These are phyloP conservation scores for Termitomyces sp. DNA, from an alignment of 768 basidiomycete genomes.

Conservation along the genomic window DNA sequence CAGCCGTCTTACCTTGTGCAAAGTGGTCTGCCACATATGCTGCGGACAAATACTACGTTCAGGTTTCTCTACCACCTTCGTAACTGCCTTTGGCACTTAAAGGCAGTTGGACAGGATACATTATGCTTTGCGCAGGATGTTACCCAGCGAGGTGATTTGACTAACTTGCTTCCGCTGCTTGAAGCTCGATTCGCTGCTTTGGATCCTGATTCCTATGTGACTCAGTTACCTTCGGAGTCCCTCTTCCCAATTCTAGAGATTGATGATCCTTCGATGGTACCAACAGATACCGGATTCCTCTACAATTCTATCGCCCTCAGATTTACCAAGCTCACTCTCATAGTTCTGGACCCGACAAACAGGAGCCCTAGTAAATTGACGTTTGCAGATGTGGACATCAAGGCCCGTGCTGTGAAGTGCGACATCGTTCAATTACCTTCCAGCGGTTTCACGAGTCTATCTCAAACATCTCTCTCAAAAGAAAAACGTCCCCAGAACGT, in stretches of 20 bases:
- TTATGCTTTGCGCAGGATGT: background rate
- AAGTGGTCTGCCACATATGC: slow-evolving; percentile 56
- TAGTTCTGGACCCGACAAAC: slow-evolving; percentile 29
- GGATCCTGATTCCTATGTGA: slow-evolving; percentile 37
- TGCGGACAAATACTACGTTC: slow-evolving; percentile 69
- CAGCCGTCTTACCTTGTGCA: slow-evolving; percentile 84
- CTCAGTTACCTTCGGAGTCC: slow-evolving; percentile 23
- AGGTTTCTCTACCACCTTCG: slow-evolving; percentile 78
- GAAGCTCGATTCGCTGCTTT: slow-evolving; percentile 33
- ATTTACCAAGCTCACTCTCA: slow-evolving; percentile 21
- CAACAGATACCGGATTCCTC: background rate
- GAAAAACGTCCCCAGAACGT: slow-evolving; percentile 25
- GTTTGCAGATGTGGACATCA: slow-evolving; percentile 24
- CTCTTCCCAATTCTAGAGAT: slow-evolving; percentile 20
- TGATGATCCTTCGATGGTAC: background rate
- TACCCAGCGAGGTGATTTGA: slow-evolving; percentile 12
- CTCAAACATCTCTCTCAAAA: slow-evolving; percentile 42
- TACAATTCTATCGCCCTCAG: slow-evolving; percentile 19
- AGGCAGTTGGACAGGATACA: slow-evolving; percentile 20
- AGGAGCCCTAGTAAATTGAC: slow-evolving; percentile 29
- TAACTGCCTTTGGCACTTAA: slow-evolving; percentile 47
- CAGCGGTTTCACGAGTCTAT: slow-evolving; percentile 23
- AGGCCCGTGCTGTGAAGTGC: slow-evolving; percentile 15
- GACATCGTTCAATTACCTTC: slow-evolving; percentile 19
- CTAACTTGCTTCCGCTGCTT: slow-evolving; percentile 30